Conservation (phyloP, 2,329 filamentous ascomycete genomes). For the Catunica adiposa region DNA sequence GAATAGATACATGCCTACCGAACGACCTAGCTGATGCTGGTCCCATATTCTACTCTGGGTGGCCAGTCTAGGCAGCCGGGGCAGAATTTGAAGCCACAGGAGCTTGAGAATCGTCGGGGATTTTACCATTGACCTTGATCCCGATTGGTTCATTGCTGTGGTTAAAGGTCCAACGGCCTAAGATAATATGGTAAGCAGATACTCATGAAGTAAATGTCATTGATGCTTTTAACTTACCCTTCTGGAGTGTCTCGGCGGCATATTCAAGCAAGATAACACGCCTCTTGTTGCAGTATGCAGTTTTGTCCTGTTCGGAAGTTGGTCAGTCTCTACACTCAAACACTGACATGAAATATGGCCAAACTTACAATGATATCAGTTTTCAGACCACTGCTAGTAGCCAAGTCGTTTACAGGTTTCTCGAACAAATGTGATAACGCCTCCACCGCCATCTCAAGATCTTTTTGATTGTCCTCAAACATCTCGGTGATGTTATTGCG, state of each 20-base stretch:
- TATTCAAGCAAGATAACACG: slow-evolving; percentile 79
- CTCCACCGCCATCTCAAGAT: slow-evolving; percentile 92
- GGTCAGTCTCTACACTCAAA: not conserved
- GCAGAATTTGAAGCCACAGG: not conserved
- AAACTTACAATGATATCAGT: slow-evolving; percentile 10
- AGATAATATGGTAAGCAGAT: not conserved
- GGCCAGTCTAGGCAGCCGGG: too few relatives aligned
- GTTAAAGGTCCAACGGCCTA: slow-evolving; percentile 14
- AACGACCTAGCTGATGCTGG: too few relatives aligned
- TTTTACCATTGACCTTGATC: not conserved
- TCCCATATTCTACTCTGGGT: too few relatives aligned
- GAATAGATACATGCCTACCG: too few relatives aligned
- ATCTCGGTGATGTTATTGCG: slow-evolving; percentile 93
- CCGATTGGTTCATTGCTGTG: slow-evolving; percentile 10
- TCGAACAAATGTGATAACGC: slow-evolving; percentile 98
- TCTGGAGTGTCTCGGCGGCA: slow-evolving; percentile 79
- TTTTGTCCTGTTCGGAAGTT: slow-evolving; percentile 49
- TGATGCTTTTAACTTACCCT: slow-evolving; percentile 41
- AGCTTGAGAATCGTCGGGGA: not conserved
- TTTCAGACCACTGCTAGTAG: slow-evolving; percentile 27
- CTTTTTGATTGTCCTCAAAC: slow-evolving; percentile 97
- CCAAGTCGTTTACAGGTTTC: slow-evolving; percentile 77
- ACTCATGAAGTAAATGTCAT: not conserved
- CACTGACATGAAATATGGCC: too few relatives aligned
- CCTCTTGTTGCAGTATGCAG: slow-evolving; percentile 85